Evolutionary conservation across 176 grass and related monocot genomes (phyloP).

Genomic region (Coix lacrymajobi): DNA sequence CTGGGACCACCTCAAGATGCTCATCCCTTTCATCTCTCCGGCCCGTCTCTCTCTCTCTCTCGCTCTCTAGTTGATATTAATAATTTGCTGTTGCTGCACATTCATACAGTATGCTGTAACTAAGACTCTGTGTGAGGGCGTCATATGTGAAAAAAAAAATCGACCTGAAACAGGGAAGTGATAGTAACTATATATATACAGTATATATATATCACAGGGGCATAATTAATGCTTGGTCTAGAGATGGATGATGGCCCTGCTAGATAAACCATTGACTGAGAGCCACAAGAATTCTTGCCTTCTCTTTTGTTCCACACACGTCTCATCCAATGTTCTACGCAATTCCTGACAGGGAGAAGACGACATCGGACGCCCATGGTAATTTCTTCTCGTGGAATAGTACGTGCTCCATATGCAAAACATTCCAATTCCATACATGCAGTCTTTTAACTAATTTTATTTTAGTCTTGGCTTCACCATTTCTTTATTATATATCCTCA

Average conservation of each 20-base stretch:
- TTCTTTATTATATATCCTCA: not conserved
- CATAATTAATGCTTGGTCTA: not conserved
- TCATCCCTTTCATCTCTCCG: not conserved
- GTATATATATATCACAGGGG: not conserved
- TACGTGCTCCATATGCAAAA: not conserved
- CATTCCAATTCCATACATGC: not conserved
- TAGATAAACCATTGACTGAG: not conserved
- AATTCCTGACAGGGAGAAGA: not conserved
- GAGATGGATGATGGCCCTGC: not conserved
- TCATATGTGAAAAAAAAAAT: not conserved
- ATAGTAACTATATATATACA: not conserved
- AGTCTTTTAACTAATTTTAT: not conserved
- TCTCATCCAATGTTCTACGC: constrained; percentile 16
- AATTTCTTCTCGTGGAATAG: not conserved
- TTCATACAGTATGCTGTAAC: not conserved
- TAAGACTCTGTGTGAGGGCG: not conserved
- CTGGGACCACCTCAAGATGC: constrained; percentile 24
- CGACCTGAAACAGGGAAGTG: not conserved
- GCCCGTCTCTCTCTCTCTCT: not conserved
- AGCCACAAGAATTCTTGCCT: not conserved
- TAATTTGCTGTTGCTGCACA: not conserved
- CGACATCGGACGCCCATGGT: not conserved
- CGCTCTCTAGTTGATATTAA: not conserved
- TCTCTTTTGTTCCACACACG: not conserved
- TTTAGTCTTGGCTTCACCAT: not conserved